Evolutionary conservation across 225 moss, liverwort and hornwort genomes (phyloP), one percentile per base, ranked within the genome.

Genomic region (Ulota crispa): DNA sequence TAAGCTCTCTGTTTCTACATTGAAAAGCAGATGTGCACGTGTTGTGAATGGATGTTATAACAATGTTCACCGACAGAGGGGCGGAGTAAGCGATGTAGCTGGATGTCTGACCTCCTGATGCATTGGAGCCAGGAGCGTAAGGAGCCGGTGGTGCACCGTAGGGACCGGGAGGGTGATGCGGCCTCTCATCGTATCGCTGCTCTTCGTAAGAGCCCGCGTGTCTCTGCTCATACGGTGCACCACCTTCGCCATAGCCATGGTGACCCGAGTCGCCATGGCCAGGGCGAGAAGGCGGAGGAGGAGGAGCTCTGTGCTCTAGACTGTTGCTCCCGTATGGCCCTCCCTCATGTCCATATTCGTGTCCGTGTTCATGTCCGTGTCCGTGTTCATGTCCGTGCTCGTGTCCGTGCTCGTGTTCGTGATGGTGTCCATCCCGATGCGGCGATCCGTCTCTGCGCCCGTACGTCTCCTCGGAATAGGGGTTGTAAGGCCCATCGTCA

Each of bases 271-370:
- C 77, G 72, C 64, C 84, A 47, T 83, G 73, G 8, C 24, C 83
- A 5, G 73, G 78, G 50, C 80, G 70, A 13, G 86, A 68, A 77
- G 85, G 88, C 65, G 86, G 86, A 76, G 86, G 86, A 31, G 87
- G 86, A 15, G 89, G 88, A 53, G 78, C 71, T 76, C 68, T 70
- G 72, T 90, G 89, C 81, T 85, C 83, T 30, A 81, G 5, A 43
- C 39, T 20, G 50, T 50, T 50, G 65, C 76, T 72, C 27, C 84
- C 76, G 42, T 84, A 81, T 0, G 62, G 70, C 20, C 80, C 70
- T 7, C 50, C 68, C n/a, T 87, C 89, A 20, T 14, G 3, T 2
- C 11, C 45, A 14, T 45, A 14, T 4, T 14, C 45, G 14, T 45
- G 45, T 14, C 3, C 45, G 3, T 45, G 45, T 3, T 14, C 12